Conservation (phyloP, 495 filamentous ascomycete genomes). For the Cetradonia linearis region DNA sequence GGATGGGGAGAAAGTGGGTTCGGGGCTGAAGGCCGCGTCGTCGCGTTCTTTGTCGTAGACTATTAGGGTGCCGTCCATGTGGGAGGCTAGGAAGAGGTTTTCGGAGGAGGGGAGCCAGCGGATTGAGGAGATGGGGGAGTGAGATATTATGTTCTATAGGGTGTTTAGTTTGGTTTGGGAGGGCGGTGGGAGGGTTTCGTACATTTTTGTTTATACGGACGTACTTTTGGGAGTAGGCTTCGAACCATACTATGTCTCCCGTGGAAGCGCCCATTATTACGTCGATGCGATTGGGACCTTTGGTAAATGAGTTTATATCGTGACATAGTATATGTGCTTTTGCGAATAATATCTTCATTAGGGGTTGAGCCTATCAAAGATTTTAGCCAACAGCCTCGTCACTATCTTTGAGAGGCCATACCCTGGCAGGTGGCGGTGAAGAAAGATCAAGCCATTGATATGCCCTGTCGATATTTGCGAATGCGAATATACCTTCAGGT, state of each 20-base stretch:
- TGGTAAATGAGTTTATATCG: slow-evolving; percentile 79
- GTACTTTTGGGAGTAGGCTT: slow-evolving; percentile 94
- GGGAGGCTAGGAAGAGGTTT: slow-evolving; percentile 81
- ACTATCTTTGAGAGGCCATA: slow-evolving; percentile 21
- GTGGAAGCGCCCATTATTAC: slow-evolving; percentile 92
- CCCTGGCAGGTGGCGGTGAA: slow-evolving; percentile 43
- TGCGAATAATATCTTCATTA: slow-evolving; percentile 93
- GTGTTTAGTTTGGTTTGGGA: neutral
- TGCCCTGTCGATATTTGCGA: slow-evolving; percentile 89
- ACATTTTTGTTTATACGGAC: slow-evolving; percentile 93
- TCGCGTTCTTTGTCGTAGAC: slow-evolving; percentile 99
- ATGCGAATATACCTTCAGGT: slow-evolving; percentile 71
- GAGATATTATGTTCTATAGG: slow-evolving; percentile 67
- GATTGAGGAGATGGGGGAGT: slow-evolving; percentile 74
- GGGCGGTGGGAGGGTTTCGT: slow-evolving; percentile 18
- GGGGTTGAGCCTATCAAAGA: slow-evolving; percentile 57
- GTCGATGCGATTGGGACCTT: slow-evolving; percentile 69
- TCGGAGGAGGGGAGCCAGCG: slow-evolving; percentile 93
- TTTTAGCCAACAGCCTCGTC: slow-evolving; percentile 15
- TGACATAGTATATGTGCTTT: slow-evolving; percentile 93
- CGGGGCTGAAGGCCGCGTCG: slow-evolving; percentile 64
- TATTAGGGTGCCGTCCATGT: slow-evolving; percentile 86
- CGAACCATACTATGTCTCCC: slow-evolving; percentile 97
- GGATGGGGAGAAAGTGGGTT: slow-evolving; percentile 95
- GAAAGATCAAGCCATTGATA: slow-evolving; percentile 75